Conservation (phyloP, 805 yeast genomes). For the Cyberlindnera xylosilytica region DNA sequence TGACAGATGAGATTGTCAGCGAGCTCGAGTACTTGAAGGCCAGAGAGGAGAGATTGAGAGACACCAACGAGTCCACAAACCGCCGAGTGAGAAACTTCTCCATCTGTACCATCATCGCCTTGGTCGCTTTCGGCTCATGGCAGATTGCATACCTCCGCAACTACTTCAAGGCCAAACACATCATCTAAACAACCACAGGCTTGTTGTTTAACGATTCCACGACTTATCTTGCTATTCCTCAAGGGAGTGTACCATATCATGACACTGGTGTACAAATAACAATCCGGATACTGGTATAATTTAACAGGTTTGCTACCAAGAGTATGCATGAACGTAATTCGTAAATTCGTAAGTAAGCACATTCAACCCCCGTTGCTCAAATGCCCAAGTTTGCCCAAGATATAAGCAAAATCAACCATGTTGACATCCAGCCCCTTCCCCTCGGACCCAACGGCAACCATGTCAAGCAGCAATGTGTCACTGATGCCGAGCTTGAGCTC, state of each 20-base stretch:
- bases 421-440: slow-evolving; percentile 35
- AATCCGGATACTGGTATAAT: too few relatives aligned
- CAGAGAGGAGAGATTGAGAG: slow-evolving; percentile 91
- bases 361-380: background rate
- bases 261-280: too few relatives aligned
- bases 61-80: slow-evolving; percentile 96
- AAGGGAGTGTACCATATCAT: too few relatives aligned
- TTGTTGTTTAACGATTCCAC: background rate
- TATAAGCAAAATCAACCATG: slow-evolving; percentile 45
- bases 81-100: slow-evolving; percentile 89
- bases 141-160: slow-evolving; percentile 89
- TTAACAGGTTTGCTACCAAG: too few relatives aligned
- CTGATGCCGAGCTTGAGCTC: slow-evolving; percentile 32
- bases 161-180: slow-evolving; percentile 85
- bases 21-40: slow-evolving; percentile 80
- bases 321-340: too few relatives aligned
- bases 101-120: slow-evolving; percentile 58
- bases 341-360: too few relatives aligned
- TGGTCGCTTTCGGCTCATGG: slow-evolving; percentile 84
- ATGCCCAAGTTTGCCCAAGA: slow-evolving; percentile 46
- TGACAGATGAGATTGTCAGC: slow-evolving; percentile 73
- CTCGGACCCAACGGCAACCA: slow-evolving; percentile 42
- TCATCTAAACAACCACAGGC: slow-evolving; percentile 42
- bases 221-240: too few relatives aligned
- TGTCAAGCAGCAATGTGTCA: slow-evolving; percentile 36